Evolutionary conservation across 2,329 filamentous ascomycete genomes (phyloP), one percentile per base, ranked within the genome.

Genomic region (Colletotrichum gloeosporioides): DNA sequence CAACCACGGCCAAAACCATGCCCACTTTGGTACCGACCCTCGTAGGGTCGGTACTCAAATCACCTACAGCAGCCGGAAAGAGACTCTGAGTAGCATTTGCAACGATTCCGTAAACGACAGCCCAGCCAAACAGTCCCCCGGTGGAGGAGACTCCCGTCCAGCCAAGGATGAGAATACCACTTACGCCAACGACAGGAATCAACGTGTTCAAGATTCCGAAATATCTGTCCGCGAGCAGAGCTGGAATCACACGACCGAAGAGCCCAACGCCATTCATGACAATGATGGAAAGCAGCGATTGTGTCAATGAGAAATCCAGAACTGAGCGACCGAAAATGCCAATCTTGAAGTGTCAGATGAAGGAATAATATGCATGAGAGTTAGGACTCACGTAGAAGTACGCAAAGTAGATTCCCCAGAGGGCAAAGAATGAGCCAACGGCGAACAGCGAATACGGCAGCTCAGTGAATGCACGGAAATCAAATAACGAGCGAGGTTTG

Each of bases 351-450:
- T n/a, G 18, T 44, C 39, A 44, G 39, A 44, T 0, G 18, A n/a
- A n/a, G 39, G 8, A 4, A 44, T 6, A 1, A 10, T 12, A 9
- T 0, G 9, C 39, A 2, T 6, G 18, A 2, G 18, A 10, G 18
- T 6, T 5, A n/a, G 3, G 16, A 44, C 39, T 44, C 10, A 44
- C 39, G 18, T 44, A 44, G 18, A 44, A 44, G 0, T n/a, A 44
- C 2, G 39, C 39, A 44, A 44, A 44, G 1, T 44, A 44, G 0
- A 44, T 44, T 3, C 39, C 39, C 39, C 39, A 44, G 0, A 44
- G 39, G 1, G 39, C 39, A 12, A 44, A n/a, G 18, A 44, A 44
- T 0, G 39, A 44, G 0, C 39, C 39, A 10, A 44, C 1, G 0
- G 39, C 39, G 3, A 44, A 44, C 39, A 44, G 0, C 2, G 18